These are phyloP conservation scores for Thermochaetoides dissita DNA, from an alignment of 2,329 filamentous ascomycete genomes.

Conservation along the genomic window DNA sequence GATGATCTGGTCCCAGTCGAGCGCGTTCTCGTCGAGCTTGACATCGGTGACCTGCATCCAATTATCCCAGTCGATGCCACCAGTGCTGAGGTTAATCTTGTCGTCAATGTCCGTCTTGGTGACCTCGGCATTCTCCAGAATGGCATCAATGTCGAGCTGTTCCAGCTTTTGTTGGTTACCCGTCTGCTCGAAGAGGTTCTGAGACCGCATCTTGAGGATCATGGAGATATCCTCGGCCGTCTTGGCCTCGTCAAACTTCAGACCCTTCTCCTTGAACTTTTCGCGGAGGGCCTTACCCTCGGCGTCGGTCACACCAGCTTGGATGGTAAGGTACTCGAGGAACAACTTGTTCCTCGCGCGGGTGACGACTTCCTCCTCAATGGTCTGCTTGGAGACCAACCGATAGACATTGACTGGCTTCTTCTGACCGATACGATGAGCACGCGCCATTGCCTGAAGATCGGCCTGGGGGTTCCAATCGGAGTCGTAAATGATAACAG, in stretches of 20 bases:
- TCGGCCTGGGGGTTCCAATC: constrained; percentile 99
- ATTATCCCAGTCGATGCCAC: constrained; percentile 72
- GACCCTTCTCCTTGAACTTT: constrained; percentile 65
- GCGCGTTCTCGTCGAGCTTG: constrained; percentile 65
- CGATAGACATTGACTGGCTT: constrained; percentile 93
- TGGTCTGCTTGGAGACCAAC: constrained; percentile 92
- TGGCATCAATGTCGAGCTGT: constrained; percentile 92
- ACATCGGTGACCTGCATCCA: constrained; percentile 98
- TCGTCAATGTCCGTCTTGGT: constrained; percentile 93
- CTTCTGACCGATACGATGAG: constrained; percentile 94
- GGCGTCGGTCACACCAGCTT: constrained; percentile 78
- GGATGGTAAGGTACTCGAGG: constrained; percentile 93
- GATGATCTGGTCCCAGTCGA: constrained; percentile 98
- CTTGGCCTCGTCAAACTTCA: constrained; percentile 64
- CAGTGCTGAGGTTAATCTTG: constrained; percentile 80
- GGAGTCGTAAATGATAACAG: constrained; percentile 93
- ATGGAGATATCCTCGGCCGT: constrained; percentile 91
- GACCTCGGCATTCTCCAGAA: constrained; percentile 91
- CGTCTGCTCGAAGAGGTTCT: constrained; percentile 97
- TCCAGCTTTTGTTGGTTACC: constrained; percentile 94
- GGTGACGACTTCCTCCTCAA: constrained; percentile 94
- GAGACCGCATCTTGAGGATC: constrained; percentile 93
- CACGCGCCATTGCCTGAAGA: constrained; percentile 94
- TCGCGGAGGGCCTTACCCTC: constrained; percentile 68
- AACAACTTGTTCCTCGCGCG: constrained; percentile 94